Evolutionary conservation across 169 alveolate species (phyloP).

Genomic region (Neospora caninum): DNA sequence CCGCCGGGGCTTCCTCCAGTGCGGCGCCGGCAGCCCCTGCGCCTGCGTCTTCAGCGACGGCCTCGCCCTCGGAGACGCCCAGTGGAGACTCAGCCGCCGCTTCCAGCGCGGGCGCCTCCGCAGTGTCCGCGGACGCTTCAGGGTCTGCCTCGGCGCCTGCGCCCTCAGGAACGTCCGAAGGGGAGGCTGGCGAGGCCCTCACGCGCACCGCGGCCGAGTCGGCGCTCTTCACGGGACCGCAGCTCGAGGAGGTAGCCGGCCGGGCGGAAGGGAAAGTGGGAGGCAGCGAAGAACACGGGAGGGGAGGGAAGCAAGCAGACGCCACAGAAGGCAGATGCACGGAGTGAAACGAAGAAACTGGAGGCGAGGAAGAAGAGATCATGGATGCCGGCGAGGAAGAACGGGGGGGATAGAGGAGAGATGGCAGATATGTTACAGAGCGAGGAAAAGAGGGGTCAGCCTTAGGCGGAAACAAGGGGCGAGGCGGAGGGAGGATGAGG

Average conservation of each 20-base stretch:
- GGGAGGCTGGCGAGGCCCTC: neutral
- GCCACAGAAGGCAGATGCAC: no score
- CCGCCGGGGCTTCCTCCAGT: conserved; percentile 34
- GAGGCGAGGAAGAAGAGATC: no score
- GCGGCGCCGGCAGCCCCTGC: conserved; percentile 61
- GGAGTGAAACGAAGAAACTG: no score
- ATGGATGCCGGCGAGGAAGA: no score
- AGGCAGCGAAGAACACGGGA: no score
- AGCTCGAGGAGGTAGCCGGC: conserved; percentile 10
- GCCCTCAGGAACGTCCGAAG: neutral
- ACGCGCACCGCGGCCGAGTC: conserved; percentile 13
- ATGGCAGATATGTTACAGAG: no score
- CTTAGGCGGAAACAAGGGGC: no score
- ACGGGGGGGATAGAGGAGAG: neutral
- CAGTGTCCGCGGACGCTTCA: conserved; percentile 35
- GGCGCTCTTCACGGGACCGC: conserved; percentile 18
- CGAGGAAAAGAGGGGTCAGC: neutral
- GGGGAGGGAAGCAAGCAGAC: no score
- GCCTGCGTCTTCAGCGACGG: conserved; percentile 24
- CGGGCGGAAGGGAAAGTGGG: no score
- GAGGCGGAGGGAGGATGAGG: no score
- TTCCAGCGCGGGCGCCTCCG: conserved; percentile 24
- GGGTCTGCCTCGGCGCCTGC: conserved; percentile 61
- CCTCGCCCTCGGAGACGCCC: conserved; percentile 32
- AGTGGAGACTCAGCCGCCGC: conserved; percentile 18